phyloP scores from a whole-genome alignment of 1,139 yeast genomes.

The Nadsonia starkeyi-henricii region DNA sequence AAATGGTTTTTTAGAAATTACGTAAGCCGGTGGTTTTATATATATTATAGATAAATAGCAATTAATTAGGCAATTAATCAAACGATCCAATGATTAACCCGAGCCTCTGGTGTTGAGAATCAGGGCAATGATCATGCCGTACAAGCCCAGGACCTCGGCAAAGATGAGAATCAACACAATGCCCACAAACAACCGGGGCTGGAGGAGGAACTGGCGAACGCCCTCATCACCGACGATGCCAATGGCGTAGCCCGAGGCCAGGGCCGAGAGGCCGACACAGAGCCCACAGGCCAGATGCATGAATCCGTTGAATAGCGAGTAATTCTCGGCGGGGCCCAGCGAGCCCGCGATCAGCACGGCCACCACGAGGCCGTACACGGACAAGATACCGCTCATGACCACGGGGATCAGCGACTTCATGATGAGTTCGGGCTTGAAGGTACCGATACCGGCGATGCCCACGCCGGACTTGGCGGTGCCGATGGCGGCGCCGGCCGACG shows the following conservation, averaged over 20 bases:
- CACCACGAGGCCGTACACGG: conserved; percentile 92
- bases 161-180: conserved; percentile 89
- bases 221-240: conserved; percentile 99
- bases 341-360: conserved; percentile 94
- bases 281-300: conserved; percentile 96
- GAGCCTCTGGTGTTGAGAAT: conserved; percentile 82
- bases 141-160: conserved; percentile 94
- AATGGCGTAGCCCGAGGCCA: conserved; percentile 96
- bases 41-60: too few relatives aligned
- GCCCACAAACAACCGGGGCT: conserved; percentile 81
- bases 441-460: conserved; percentile 97
- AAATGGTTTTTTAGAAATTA: too few relatives aligned
- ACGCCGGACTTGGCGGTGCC: conserved; percentile 98
- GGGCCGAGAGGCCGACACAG: conserved; percentile 89
- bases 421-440: conserved; percentile 74
- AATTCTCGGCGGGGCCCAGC: conserved; percentile 57
- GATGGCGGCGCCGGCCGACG: conserved; percentile 92
- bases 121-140: conserved; percentile 77
- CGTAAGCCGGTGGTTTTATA: too few relatives aligned
- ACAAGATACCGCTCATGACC: conserved; percentile 95
- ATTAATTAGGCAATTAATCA: too few relatives aligned
- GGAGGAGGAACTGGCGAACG: conserved; percentile 91
- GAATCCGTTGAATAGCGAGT: conserved; percentile 85
- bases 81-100: conserved; percentile 23
- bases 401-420: conserved; percentile 49